phyloP scores from a whole-genome alignment of 2,329 filamentous ascomycete species.

The Colletotrichum sansevieriae region DNA sequence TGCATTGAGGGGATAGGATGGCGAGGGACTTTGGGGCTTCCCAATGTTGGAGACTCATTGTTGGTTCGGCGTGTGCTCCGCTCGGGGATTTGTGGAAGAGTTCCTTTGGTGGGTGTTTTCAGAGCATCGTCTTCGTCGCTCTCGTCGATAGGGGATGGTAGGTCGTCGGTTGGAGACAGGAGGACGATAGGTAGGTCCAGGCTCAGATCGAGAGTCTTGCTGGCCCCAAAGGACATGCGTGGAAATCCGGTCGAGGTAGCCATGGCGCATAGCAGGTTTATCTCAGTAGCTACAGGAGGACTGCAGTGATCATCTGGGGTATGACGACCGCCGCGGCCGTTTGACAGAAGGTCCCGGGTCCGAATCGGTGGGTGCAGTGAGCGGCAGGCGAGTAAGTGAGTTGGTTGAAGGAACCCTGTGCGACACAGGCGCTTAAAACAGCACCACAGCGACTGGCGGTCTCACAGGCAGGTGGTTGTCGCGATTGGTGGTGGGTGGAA shows the following conservation, averaged over 20 bases:
- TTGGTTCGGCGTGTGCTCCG: constrained; percentile 31
- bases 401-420: constrained; percentile 18
- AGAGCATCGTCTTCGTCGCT: constrained; percentile 39
- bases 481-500: constrained; percentile 16
- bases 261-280: constrained; percentile 38
- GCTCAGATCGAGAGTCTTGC: constrained; percentile 37
- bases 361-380: constrained; percentile 26
- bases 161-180: constrained; percentile 35
- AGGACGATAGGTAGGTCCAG: constrained; percentile 41
- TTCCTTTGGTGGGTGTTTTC: constrained; percentile 38
- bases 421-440: constrained; percentile 32
- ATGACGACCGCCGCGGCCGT: constrained; percentile 33
- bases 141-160: constrained; percentile 25
- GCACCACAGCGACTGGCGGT: constrained; percentile 27
- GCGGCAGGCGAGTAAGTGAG: constrained; percentile 23
- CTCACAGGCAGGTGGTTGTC: constrained; percentile 21
- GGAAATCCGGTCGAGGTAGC: constrained; percentile 40
- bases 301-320: constrained; percentile 37
- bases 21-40: constrained; percentile 50
- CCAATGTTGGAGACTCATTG: constrained; percentile 33
- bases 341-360: constrained; percentile 24
- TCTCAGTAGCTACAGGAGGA: constrained; percentile 21
- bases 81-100: constrained; percentile 36
- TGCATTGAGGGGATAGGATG: constrained; percentile 85
- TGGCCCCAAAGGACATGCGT: constrained; percentile 42